Percentiles rank a stretch among this genome's conserved stretches.
Evolutionary conservation across 2,329 filamentous ascomycete species (phyloP).

Genomic region (Nannizzia gypsea): DNA sequence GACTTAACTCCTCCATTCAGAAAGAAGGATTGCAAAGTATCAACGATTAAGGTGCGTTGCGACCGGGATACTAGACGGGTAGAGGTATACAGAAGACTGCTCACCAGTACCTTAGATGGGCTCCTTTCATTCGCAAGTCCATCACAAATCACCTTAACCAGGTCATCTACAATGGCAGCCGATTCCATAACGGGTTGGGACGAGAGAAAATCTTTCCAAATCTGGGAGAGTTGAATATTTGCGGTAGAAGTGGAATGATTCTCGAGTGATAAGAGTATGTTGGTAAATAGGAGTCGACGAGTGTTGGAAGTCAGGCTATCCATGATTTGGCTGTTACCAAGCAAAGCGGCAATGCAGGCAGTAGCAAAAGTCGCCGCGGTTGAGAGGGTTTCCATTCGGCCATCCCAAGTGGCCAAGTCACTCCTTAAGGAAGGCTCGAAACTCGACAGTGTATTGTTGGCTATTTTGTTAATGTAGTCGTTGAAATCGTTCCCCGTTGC

Average conservation of each 20-base stretch:
- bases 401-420: constrained; percentile 26
- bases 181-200: constrained; percentile 30
- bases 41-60: constrained; percentile 24
- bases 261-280: constrained; percentile 18
- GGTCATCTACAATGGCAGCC: constrained; percentile 24
- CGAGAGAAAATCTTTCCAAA: constrained; percentile 29
- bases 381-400: constrained; percentile 26
- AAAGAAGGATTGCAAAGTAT: constrained; percentile 25
- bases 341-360: constrained; percentile 25
- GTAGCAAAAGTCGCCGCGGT: constrained; percentile 20
- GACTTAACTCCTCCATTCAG: constrained; percentile 18
- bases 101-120: constrained; percentile 23
- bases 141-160: constrained; percentile 25
- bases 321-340: constrained; percentile 24
- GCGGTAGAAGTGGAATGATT: not conserved
- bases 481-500: constrained; percentile 13
- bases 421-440: constrained; percentile 19
- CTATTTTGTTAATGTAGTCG: constrained; percentile 19
- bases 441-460: not conserved
- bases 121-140: constrained; percentile 22
- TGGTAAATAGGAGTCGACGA: constrained; percentile 24
- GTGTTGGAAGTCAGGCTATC: constrained; percentile 20
- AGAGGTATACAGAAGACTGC: constrained; percentile 29
- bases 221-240: constrained; percentile 21
- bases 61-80: constrained; percentile 28